Evolutionary conservation across 768 basidiomycete species (phyloP), one percentile per base, ranked within the genome.

Genomic region (Phanerodontia chrysosporium): DNA sequence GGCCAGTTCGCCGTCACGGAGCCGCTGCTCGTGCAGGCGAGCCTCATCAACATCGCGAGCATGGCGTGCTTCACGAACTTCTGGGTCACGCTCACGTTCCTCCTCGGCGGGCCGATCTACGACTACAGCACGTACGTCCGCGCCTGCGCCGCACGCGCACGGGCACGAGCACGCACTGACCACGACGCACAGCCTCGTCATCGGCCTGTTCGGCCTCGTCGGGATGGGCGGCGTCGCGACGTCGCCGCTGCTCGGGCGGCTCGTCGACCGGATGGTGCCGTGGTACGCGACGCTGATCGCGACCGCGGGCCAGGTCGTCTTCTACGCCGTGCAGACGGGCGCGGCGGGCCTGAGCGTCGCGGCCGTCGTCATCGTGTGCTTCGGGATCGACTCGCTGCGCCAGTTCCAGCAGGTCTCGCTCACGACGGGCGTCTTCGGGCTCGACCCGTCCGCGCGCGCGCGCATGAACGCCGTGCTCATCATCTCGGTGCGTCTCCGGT

Each of bases 1-100:
- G 92, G 85, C 75, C 87, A 85, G 69, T 89, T 85, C 64, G 75
- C 84, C 0, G 77, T 86, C 36, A 94, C 88, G 0, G 90, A 95
- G 70, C 92, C 93, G 0, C 73, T 87, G 22, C 74, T 95, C 29
- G 78, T 92, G 10, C 92, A 95, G 69, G 75, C 78, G 39, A 12
- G 79, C 60, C 70, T 90, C 62, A 76, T 90, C 66, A 82, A 84
- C 62, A 67, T 90, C 16, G 78, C 78, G 27, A 79, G 77, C 13
- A 80, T 80, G 59, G 86, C 86, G 25, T 86, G 83, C 52, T 85
- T 80, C 62, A 66, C 70, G 3, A 73, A 68, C 62, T 77, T 73
- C 64, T 76, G 77, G 77, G 76, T 69, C 6, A 89, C 87, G 0
- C 70, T 90, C 60, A 92, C 92, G 0, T 95, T 94, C 75, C 74